Evolutionary conservation across 148 eudicot genomes (phyloP), one percentile per base, ranked within the genome.

Genomic region (Pouteria glomerata): DNA sequence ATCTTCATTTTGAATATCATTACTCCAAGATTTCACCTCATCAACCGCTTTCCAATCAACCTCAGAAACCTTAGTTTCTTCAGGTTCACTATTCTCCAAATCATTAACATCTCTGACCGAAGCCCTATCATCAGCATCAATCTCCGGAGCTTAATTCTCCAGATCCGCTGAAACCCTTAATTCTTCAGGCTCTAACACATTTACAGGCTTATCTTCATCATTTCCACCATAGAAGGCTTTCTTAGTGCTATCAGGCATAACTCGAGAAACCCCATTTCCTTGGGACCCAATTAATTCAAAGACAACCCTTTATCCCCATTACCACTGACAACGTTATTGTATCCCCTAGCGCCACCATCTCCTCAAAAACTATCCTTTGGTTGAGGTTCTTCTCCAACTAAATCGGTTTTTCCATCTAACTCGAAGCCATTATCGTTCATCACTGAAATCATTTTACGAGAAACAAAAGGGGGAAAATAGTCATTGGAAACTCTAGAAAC

Each of bases 351-450:
- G n/a, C 3, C 11, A 30, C 34, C 6, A 56, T 72, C 76, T 52
- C 39, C 66, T 2, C 71, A 72, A 83, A 72, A 73, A 78, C 80
- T 81, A 80, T 39, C 41, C 37, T 44, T 45, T 7, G 12, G 21
- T 16, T 57, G 56, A 31, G 68, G 24, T 6, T 64, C 79, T 26
- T 37, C 57, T 26, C 45, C 68, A 34, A 71, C 30, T 24, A 30
- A 31, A 18, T 52, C 41, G 45, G 29, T 1, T 66, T 72, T 62
- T 68, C n/a, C 30, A 16, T 78, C 80, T 47, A 78, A 69, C 67
- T 78, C 80, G 14, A 78, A 72, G 55, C 66, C 82, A 35, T 74
- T 71, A 52, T 44, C 68, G 59, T 44, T 71, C 69, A 71, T 70
- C 35, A 72, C 73, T 24, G 73, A 72, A 72, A 79, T 73, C 66